Evolutionary conservation across 441 rosid genomes (phyloP).

Genomic region (Populus trichocarpa): DNA sequence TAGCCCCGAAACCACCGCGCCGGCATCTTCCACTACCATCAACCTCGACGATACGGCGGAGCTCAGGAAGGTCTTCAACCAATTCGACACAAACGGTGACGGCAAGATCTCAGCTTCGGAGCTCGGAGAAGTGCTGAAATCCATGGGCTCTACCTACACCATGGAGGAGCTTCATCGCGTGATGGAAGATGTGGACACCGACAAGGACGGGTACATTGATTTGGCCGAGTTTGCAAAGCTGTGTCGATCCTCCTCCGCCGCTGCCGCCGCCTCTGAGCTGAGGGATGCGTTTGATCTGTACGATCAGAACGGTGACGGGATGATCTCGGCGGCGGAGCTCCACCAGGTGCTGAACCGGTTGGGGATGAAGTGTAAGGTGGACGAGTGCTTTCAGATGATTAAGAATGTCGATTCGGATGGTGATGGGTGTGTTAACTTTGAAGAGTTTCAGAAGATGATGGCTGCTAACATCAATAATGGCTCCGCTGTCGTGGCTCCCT

Average conservation of each 20-base stretch:
- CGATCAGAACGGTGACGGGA: slow-evolving; percentile 50
- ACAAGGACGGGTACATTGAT: slow-evolving; percentile 52
- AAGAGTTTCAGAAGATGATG: slow-evolving; percentile 59
- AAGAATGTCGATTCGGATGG: slow-evolving; percentile 53
- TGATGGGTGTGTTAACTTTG: slow-evolving; percentile 54
- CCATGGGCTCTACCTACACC: slow-evolving; percentile 44
- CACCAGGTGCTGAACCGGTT: slow-evolving; percentile 48
- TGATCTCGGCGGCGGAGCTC: slow-evolving; percentile 53
- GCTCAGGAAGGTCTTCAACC: slow-evolving; percentile 57
- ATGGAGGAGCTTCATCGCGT: slow-evolving; percentile 41
- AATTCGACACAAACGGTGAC: slow-evolving; percentile 54
- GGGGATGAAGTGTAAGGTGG: slow-evolving; percentile 43
- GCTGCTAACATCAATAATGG: slow-evolving; percentile 12
- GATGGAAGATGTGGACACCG: slow-evolving; percentile 42
- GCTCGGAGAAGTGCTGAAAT: slow-evolving; percentile 37
- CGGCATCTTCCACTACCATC: not conserved
- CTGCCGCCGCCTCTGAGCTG: slow-evolving; percentile 25
- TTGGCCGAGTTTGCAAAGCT: slow-evolving; percentile 43
- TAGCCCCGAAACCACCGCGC: not conserved
- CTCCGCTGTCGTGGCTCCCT: not conserved
- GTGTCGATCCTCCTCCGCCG: slow-evolving; percentile 11
- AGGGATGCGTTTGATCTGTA: slow-evolving; percentile 62
- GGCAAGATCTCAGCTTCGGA: slow-evolving; percentile 54
- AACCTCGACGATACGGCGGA: slow-evolving; percentile 31
- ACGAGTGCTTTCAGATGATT: slow-evolving; percentile 56